phyloP scores from a whole-genome alignment of 2,329 filamentous ascomycete genomes.

The Purpureocillium takamizusanense region DNA sequence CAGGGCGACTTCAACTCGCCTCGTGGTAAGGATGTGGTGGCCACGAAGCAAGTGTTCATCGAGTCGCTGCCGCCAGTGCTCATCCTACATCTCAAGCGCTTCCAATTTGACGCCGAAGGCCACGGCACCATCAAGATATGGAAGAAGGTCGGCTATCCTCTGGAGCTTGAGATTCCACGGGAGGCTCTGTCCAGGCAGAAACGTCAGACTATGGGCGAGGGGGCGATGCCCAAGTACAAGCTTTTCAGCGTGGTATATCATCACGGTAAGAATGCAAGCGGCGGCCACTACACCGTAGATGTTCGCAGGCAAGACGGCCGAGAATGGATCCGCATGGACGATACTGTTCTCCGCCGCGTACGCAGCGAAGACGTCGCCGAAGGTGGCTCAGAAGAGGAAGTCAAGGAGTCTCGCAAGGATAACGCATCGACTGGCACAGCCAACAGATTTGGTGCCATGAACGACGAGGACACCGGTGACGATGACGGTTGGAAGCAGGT shows the following conservation, averaged over 20 bases:
- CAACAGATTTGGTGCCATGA: conserved; percentile 68
- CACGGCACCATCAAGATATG: conserved; percentile 88
- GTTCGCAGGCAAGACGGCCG: conserved; percentile 87
- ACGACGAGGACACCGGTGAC: conserved; percentile 58
- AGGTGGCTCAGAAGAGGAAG: conserved; percentile 70
- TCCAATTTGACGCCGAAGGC: conserved; percentile 83
- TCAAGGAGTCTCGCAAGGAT: conserved; percentile 39
- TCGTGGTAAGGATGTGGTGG: conserved; percentile 65
- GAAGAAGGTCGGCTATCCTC: conserved; percentile 93
- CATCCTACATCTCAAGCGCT: conserved; percentile 92
- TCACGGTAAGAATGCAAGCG: conserved; percentile 92
- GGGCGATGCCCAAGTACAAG: conserved; percentile 71
- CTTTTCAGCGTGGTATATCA: conserved; percentile 92
- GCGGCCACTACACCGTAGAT: conserved; percentile 97
- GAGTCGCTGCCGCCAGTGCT: conserved; percentile 85
- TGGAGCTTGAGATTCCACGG: conserved; percentile 87
- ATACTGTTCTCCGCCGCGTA: conserved; percentile 81
- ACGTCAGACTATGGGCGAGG: conserved; percentile 52
- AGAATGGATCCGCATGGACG: conserved; percentile 94
- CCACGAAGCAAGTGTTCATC: conserved; percentile 92
- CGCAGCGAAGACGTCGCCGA: conserved; percentile 83
- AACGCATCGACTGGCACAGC: conserved; percentile 30
- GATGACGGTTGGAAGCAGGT: conserved; percentile 82
- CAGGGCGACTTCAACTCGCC: conserved; percentile 77
- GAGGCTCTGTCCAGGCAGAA: conserved; percentile 77